Evolutionary conservation across 2,329 filamentous ascomycete species (phyloP).

Genomic region (Hymenoscyphus linearis): DNA sequence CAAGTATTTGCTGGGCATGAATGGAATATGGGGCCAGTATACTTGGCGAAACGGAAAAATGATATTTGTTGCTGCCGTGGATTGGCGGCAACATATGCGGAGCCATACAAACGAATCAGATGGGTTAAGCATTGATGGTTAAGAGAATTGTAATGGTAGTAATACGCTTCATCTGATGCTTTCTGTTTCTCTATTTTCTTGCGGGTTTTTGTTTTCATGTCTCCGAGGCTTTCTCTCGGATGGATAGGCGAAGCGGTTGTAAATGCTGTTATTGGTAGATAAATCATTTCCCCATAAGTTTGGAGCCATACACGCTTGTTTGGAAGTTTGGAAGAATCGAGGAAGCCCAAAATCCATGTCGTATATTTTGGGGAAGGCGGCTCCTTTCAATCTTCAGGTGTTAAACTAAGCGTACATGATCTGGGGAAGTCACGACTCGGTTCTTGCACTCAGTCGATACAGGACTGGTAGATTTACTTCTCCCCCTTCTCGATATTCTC

Average conservation of each 20-base stretch:
- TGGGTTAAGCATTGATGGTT: neutral
- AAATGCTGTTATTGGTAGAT: too few relatives aligned
- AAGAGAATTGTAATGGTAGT: neutral
- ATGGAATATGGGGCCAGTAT: neutral
- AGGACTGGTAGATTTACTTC: neutral
- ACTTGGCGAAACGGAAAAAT: slow-evolving; percentile 1
- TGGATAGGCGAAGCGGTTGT: too few relatives aligned
- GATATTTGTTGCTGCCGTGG: neutral
- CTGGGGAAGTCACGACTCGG: too few relatives aligned
- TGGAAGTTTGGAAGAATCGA: too few relatives aligned
- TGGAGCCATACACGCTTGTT: too few relatives aligned
- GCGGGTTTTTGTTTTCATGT: neutral
- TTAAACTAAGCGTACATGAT: too few relatives aligned
- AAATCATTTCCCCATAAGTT: too few relatives aligned
- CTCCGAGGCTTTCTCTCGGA: neutral
- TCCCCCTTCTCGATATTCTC: neutral
- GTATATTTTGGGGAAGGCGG: too few relatives aligned
- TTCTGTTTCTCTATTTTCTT: neutral
- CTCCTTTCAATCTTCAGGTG: too few relatives aligned
- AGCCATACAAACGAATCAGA: neutral
- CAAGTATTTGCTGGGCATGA: neutral
- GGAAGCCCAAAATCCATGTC: too few relatives aligned
- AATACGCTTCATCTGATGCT: neutral
- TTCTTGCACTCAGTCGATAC: too few relatives aligned
- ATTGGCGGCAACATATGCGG: neutral